Evolutionary conservation across 768 basidiomycete genomes (phyloP), one percentile per base, ranked within the genome.

Genomic region (Dentipellis sp.): DNA sequence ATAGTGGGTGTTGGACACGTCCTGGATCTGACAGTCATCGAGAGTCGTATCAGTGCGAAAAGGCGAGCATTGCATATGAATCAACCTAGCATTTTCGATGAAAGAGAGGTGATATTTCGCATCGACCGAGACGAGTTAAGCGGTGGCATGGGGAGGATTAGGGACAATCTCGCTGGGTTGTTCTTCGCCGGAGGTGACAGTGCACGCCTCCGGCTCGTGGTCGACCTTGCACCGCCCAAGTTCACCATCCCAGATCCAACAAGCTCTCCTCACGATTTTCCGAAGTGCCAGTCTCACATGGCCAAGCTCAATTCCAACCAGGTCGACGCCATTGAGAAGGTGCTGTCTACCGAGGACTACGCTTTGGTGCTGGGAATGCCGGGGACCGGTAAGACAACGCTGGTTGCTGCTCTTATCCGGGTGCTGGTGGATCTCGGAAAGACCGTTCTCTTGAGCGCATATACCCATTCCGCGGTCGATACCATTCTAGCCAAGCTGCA

Each of bases 401-500:
- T 97, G 4, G 88, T 97, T 58, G 91, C 90, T 1, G 85, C 91
- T 35, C 79, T 97, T 50, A 94, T 98, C 65, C 78, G 81, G 63
- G 78, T 78, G 50, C 71, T 98, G 12, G 91, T 94, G 1, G 77
- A 70, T 39, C 74, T 83, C 71, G 91, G 91, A 7, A 94, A 97
- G 75, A 89, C 81, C 0, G 90, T 98, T 5, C 71, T 99, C 22
- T 70, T 98, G 58, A 89, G 89, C 7, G 91, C 90, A 47, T 97
- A 97, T 68, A 99, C 97, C 2, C 97, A 99, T 73, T 97, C 94
- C 12, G 95, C 97, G 0, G 97, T 99, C 48, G 97, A 99, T 63
- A 97, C 87, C n/a, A 95, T 98, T 64, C 65, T 99, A 64, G 72
- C 87, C 64, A 97, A 97, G 69, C 69, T 97, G 56, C 73, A 78